Conservation (phyloP, 2,329 filamentous ascomycete genomes). For the Thelonectria rubi region DNA sequence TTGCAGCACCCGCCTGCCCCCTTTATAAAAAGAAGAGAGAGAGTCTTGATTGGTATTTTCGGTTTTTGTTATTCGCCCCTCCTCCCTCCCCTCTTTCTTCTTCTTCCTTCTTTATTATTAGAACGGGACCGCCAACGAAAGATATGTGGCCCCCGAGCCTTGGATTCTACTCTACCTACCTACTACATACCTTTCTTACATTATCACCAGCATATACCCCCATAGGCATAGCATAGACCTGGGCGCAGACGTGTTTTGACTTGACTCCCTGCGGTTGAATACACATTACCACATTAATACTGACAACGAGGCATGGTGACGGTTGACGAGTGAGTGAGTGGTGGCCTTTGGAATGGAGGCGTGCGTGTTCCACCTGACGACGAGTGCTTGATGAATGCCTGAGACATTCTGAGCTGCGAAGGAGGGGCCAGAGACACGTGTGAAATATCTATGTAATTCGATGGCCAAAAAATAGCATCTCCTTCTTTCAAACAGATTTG, state of each 20-base stretch:
- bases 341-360: background rate
- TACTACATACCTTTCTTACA: conserved; percentile 28
- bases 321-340: background rate
- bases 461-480: no score
- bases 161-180: conserved; percentile 20
- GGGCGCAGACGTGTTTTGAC: conserved; percentile 41
- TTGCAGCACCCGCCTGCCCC: conserved; percentile 21
- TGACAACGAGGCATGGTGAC: background rate
- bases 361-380: background rate
- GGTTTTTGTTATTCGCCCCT: conserved; percentile 12
- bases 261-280: conserved; percentile 36
- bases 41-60: conserved; percentile 29
- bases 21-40: conserved; percentile 21
- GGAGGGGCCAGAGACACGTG: no score
- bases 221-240: conserved; percentile 47
- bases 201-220: conserved; percentile 48
- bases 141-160: conserved; percentile 27
- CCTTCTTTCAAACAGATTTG: no score
- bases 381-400: background rate
- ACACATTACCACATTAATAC: conserved; percentile 17
- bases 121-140: conserved; percentile 4
- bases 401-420: background rate
- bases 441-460: no score
- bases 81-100: no score
- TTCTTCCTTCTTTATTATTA: conserved; percentile 1